Evolutionary conservation across 176 grass and related monocot species (phyloP).

Genomic region (Zea mays): Zm-B73-REFERENCE-NAM-5.0 NC_050102.1:171088501-171089000

Average conservation of each 20-base stretch:
- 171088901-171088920: neutral
- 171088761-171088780: neutral
- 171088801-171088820: neutral
- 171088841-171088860: neutral
- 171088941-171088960: neutral
- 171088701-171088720: neutral
- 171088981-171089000: neutral
- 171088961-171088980: neutral
- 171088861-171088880: conserved; percentile 9
- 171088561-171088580: neutral
- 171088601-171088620: neutral
- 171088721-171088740: neutral
- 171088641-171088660: neutral
- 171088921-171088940: neutral
- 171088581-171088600: neutral
- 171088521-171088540: neutral
- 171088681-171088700: neutral
- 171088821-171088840: conserved; percentile 24
- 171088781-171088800: too few species aligned
- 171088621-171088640: neutral
- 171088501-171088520: neutral
- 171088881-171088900: neutral
- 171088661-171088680: neutral
- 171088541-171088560: too few species aligned
- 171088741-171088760: neutral